Percentiles rank a stretch among this genome's conserved stretches.
Evolutionary conservation across 2,329 filamentous ascomycete species (phyloP).

Genomic region (Alternaria ethzedia): DNA sequence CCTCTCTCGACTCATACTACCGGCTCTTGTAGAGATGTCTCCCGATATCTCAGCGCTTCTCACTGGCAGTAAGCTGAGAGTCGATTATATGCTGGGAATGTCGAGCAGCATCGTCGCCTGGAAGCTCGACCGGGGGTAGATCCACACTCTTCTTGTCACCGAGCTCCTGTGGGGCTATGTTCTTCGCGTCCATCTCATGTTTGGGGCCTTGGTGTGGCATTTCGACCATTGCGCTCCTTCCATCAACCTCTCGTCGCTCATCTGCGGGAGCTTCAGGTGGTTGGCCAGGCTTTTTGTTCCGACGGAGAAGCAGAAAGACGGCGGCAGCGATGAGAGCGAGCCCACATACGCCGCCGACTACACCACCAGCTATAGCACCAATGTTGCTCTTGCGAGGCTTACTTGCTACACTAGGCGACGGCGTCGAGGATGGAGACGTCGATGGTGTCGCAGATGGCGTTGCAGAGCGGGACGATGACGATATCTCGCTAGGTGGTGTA

Average conservation of each 20-base stretch:
- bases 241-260: neutral
- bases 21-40: neutral
- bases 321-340: neutral
- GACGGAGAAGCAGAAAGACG: neutral
- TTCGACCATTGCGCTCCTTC: neutral
- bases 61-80: neutral
- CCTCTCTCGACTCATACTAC: neutral
- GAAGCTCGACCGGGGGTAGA: neutral
- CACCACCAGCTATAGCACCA: slow-evolving; percentile 5
- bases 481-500: neutral
- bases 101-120: neutral
- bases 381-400: neutral
- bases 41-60: neutral
- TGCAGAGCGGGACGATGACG: neutral
- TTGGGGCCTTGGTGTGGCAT: neutral
- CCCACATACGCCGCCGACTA: neutral
- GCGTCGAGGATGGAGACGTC: neutral
- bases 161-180: neutral
- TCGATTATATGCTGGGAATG: neutral
- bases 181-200: neutral
- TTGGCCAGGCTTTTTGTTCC: neutral
- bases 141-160: neutral
- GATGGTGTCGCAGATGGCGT: neutral
- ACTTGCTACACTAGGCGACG: neutral
- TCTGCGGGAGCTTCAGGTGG: neutral